phyloP scores from a whole-genome alignment of 208 protist genomes.

The Trypanosoma rangeli region DNA sequence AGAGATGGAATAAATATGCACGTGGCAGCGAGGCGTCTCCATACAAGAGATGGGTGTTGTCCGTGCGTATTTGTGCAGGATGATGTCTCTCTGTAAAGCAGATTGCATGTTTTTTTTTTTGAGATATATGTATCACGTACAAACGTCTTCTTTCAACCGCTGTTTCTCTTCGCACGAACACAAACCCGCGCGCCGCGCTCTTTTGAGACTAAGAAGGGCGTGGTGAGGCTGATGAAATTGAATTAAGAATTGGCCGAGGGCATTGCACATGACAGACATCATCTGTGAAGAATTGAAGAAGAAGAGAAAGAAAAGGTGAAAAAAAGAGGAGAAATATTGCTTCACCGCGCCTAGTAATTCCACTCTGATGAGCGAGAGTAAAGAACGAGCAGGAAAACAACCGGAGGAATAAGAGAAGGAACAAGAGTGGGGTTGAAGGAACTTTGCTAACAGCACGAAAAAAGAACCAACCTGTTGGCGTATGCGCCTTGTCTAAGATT shows the following conservation, averaged over 20 bases:
- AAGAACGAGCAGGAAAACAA: too few relatives aligned
- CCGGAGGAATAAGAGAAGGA: too few relatives aligned
- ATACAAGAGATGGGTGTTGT: background rate
- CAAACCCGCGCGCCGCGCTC: background rate
- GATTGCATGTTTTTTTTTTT: background rate
- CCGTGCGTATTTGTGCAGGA: background rate
- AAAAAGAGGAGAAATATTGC: background rate
- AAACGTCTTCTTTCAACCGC: background rate
- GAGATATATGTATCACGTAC: background rate
- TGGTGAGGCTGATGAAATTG: background rate
- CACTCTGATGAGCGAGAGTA: too few relatives aligned
- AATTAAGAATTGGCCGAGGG: background rate
- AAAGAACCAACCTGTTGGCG: too few relatives aligned
- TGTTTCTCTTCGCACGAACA: background rate
- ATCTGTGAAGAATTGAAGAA: background rate
- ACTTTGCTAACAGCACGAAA: too few relatives aligned
- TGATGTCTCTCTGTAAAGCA: background rate
- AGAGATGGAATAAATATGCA: background rate
- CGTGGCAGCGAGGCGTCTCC: background rate
- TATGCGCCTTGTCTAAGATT: too few relatives aligned
- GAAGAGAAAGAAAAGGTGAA: conserved; percentile 7
- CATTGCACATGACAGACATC: background rate
- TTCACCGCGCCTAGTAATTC: too few relatives aligned
- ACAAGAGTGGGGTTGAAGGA: too few relatives aligned
- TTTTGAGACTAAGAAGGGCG: background rate